A percentile compares a stretch with the other conserved stretches of the same genome.
Evolutionary conservation across 1,139 yeast genomes (phyloP).

Genomic region (Spathaspora sp.): DNA sequence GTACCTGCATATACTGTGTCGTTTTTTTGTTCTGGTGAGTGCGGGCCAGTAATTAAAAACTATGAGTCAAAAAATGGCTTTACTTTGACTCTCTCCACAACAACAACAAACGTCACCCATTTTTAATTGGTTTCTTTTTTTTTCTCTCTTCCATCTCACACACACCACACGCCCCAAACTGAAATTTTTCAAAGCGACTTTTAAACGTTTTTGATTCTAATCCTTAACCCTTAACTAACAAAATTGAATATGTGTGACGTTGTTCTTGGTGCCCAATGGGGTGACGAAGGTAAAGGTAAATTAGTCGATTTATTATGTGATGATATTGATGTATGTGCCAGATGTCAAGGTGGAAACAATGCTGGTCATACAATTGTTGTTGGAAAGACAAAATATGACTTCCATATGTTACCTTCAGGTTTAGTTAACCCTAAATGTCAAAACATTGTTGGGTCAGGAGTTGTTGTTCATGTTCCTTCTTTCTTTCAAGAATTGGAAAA

Average conservation of each 20-base stretch:
- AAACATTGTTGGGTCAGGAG: slow-evolving; percentile 94
- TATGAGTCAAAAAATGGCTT: background rate
- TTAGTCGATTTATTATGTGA: slow-evolving; percentile 92
- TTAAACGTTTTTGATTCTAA: no score
- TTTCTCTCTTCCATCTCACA: slow-evolving; percentile 11
- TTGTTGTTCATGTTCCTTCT: slow-evolving; percentile 92
- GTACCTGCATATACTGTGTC: background rate
- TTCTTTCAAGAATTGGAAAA: slow-evolving; percentile 83
- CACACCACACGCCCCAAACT: background rate
- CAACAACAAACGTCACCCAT: no score
- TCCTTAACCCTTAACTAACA: no score
- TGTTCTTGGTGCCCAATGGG: slow-evolving; percentile 98
- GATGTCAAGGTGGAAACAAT: slow-evolving; percentile 99
- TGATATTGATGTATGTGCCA: slow-evolving; percentile 91
- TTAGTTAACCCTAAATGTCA: slow-evolving; percentile 88
- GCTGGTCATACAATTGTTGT: slow-evolving; percentile 99
- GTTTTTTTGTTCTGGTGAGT: background rate
- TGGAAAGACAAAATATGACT: slow-evolving; percentile 82
- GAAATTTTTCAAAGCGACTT: no score
- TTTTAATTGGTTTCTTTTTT: slow-evolving; percentile 6
- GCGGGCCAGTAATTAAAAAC: background rate
- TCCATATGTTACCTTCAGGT: slow-evolving; percentile 98
- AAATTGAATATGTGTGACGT: slow-evolving; percentile 89
- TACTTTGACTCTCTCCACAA: background rate
- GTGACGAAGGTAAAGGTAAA: slow-evolving; percentile 99